Evolutionary conservation across 2,329 filamentous ascomycete species (phyloP), one percentile per base, ranked within the genome.

Genomic region (Emmonsiellopsis sp.): DNA sequence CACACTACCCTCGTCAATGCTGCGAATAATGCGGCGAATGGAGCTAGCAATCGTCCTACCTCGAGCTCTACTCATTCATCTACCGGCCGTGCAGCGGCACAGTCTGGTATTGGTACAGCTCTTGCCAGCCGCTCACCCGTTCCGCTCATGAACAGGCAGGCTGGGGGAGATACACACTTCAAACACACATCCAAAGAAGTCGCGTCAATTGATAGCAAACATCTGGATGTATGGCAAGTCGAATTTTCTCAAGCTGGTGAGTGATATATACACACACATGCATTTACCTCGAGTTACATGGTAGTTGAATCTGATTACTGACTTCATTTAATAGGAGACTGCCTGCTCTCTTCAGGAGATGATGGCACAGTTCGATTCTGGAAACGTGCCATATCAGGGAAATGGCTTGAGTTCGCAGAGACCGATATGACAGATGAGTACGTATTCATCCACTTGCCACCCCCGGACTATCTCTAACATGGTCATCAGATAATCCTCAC

Each of bases 221-320:
- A 73, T 60, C 59, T 72, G n/a, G 70, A 73, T 58, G 70, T 73
- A 32, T 73, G 71, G 71, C 70, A 73, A 54, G 69, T 73, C 7
- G 67, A 72, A 42, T 73, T 73, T 53, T 73, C 71, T 2, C 70
- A 69, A 55, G 65, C 71, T 43, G 71, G 71, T 73, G 53, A 61
- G 65, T 60, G 20, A 20, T 45, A 8, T 35, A 48, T 8, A 11
- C 37, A 11, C 4, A 11, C 4, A 40, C 11, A 40, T 50, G 9
- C 11, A 45, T 34, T 32, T 32, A n/a, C 26, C 2, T 47, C 32
- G 20, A n/a, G 38, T 57, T 11, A 15, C 11, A 40, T 13, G 42
- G 13, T 44, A 10, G 42, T 20, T 41, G 16, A 41, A 42, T 16
- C 11, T 49, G 30, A 20, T 55, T 35, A 49, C 50, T 7, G 16